phyloP scores from a whole-genome alignment of 495 filamentous ascomycete genomes.

The Tuber aestivum region DNA sequence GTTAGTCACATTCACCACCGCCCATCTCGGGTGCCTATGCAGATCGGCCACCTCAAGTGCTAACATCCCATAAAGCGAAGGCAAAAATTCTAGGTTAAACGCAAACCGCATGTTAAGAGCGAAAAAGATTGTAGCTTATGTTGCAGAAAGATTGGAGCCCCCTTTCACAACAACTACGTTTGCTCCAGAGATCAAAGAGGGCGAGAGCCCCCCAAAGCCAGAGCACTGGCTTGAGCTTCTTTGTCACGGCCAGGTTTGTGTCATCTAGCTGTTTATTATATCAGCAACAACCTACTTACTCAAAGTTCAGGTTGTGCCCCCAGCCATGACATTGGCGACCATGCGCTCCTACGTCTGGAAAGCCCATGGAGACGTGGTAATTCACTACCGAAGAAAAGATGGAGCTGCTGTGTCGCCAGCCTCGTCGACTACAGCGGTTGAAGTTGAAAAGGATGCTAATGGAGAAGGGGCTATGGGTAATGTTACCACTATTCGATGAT shows the following conservation, averaged over 20 bases:
- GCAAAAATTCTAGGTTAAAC: slow-evolving; percentile 62
- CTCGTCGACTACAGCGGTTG: slow-evolving; percentile 19
- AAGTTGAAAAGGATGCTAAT: slow-evolving; percentile 14
- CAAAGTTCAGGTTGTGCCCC: slow-evolving; percentile 52
- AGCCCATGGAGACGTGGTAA: slow-evolving; percentile 76
- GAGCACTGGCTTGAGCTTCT: slow-evolving; percentile 93
- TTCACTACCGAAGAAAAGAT: slow-evolving; percentile 87
- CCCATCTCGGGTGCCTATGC: not conserved
- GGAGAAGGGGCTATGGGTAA: not conserved
- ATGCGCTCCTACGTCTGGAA: slow-evolving; percentile 89
- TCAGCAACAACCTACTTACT: slow-evolving; percentile 8
- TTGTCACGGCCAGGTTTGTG: slow-evolving; percentile 78
- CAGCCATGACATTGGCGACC: slow-evolving; percentile 84
- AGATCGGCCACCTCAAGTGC: not conserved
- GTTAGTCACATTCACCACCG: slow-evolving; percentile 2
- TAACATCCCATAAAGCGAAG: slow-evolving; percentile 28
- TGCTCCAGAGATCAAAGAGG: slow-evolving; percentile 21
- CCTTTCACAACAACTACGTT: slow-evolving; percentile 31
- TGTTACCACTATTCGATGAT: not conserved
- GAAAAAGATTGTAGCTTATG: slow-evolving; percentile 89
- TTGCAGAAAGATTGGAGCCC: slow-evolving; percentile 83
- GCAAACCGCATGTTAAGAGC: slow-evolving; percentile 94
- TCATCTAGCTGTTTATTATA: slow-evolving; percentile 11
- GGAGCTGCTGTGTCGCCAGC: slow-evolving; percentile 12
- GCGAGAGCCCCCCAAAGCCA: slow-evolving; percentile 53